Evolutionary conservation across 129 eudicot genomes (phyloP).

Genomic region (Ambrosia artemisiifolia): DNA sequence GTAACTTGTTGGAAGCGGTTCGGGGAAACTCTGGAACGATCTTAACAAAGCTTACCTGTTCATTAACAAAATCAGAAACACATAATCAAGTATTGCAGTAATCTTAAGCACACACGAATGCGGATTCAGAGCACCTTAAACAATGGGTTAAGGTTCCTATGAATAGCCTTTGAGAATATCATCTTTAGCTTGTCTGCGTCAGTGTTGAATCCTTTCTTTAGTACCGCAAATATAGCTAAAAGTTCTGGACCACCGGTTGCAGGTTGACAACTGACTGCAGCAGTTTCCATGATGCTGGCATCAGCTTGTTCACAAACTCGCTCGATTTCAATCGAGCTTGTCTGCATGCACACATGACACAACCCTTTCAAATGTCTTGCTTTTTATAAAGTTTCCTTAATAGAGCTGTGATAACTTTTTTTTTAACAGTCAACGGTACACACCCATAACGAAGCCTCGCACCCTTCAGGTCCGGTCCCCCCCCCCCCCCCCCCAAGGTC

Average conservation of each 20-base stretch:
- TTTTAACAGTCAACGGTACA: too few species aligned
- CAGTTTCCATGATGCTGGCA: constrained; percentile 71
- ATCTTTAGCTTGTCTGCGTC: constrained; percentile 53
- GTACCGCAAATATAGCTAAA: constrained; percentile 73
- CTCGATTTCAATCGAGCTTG: constrained; percentile 90
- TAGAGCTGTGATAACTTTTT: neutral
- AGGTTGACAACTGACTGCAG: constrained; percentile 78
- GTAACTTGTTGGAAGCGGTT: constrained; percentile 75
- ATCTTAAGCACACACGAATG: neutral
- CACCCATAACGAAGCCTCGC: too few species aligned
- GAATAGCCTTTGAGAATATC: constrained; percentile 72
- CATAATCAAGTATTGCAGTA: neutral
- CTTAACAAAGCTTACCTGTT: constrained; percentile 79
- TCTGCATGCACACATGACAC: constrained; percentile 58
- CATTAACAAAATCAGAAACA: constrained; percentile 8
- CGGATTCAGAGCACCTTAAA: constrained; percentile 62
- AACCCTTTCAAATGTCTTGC: neutral
- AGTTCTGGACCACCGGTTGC: constrained; percentile 82
- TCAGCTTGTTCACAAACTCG: constrained; percentile 77
- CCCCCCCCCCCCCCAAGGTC: too few species aligned
- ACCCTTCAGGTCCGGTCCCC: too few species aligned
- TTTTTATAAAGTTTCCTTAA: neutral
- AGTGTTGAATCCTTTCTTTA: constrained; percentile 47
- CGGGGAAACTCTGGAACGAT: constrained; percentile 76
- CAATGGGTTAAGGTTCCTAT: constrained; percentile 75